These are phyloP conservation scores for Phylloporus sp. DNA, from an alignment of 768 basidiomycete genomes.

Conservation along the genomic window DNA sequence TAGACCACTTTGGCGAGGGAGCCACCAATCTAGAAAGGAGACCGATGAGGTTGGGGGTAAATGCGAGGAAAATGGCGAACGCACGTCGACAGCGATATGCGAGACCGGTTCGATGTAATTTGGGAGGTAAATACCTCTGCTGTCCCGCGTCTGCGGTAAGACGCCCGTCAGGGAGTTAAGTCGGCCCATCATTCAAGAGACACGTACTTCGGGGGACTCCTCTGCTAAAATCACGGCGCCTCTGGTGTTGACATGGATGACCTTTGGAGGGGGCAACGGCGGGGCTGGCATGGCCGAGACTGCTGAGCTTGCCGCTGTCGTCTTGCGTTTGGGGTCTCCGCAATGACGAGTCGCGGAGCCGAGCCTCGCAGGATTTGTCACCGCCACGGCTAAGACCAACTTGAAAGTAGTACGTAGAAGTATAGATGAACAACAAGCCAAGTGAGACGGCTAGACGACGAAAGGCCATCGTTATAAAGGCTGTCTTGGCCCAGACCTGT, in stretches of 20 bases:
- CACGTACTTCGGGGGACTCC: slow-evolving; percentile 85
- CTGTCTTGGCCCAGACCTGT: neutral
- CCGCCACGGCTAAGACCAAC: slow-evolving; percentile 8
- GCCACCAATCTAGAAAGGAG: slow-evolving; percentile 73
- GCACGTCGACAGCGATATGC: slow-evolving; percentile 94
- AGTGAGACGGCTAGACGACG: slow-evolving; percentile 3
- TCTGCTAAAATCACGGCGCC: slow-evolving; percentile 91
- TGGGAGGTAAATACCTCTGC: slow-evolving; percentile 94
- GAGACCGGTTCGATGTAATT: slow-evolving; percentile 97
- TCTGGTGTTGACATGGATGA: slow-evolving; percentile 92
- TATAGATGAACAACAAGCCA: too few relatives aligned
- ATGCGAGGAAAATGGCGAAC: slow-evolving; percentile 31
- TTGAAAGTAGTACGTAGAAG: too few relatives aligned
- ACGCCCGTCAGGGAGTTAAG: slow-evolving; percentile 12
- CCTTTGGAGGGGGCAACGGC: slow-evolving; percentile 72
- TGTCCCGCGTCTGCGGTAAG: slow-evolving; percentile 72
- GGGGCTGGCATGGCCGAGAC: slow-evolving; percentile 42
- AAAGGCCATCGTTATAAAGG: slow-evolving; percentile 5
- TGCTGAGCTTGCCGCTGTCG: slow-evolving; percentile 10
- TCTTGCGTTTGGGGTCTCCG: slow-evolving; percentile 12
- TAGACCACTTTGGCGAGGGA: slow-evolving; percentile 98
- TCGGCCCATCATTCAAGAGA: neutral
- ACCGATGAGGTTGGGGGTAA: neutral
- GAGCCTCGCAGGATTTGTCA: slow-evolving; percentile 12
- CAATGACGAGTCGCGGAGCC: slow-evolving; percentile 4